Conservation (phyloP, 331 rosid species). For the Quercus lobata region DNA sequence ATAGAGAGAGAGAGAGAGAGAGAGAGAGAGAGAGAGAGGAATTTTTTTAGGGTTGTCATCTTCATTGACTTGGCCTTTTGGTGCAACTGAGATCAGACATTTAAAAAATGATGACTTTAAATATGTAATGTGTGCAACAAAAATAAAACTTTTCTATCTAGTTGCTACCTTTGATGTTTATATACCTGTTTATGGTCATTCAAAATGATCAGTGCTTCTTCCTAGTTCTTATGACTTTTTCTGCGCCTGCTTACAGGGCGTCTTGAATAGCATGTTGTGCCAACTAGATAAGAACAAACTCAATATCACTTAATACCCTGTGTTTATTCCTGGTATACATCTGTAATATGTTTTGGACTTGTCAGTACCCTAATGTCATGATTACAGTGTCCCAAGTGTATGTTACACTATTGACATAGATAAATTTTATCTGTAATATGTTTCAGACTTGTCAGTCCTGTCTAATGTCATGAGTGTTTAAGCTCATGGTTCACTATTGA, state of each 20-base stretch:
- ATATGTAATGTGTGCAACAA: neutral
- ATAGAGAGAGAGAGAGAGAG: too few species aligned
- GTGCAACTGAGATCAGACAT: too few species aligned
- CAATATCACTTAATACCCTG: neutral
- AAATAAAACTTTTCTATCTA: neutral
- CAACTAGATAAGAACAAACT: neutral
- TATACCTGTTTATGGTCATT: neutral
- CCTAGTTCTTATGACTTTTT: neutral
- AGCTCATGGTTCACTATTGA: conserved; percentile 20
- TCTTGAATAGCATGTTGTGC: neutral
- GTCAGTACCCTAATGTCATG: neutral
- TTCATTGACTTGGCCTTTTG: too few species aligned
- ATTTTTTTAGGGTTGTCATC: too few species aligned
- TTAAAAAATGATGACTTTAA: neutral
- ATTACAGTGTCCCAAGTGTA: neutral
- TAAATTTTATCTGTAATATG: conserved; percentile 39
- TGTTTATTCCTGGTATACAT: neutral
- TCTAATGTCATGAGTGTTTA: neutral
- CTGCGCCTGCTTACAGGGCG: too few species aligned
- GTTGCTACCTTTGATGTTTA: neutral
- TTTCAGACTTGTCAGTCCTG: neutral
- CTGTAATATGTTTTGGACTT: neutral
- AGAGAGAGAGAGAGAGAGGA: too few species aligned
- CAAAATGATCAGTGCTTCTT: neutral
- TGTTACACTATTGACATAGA: conserved; percentile 25